Evolutionary conservation across 1,284 basidiomycete genomes (phyloP).

Genomic region (Heterobasidion annosum): DNA sequence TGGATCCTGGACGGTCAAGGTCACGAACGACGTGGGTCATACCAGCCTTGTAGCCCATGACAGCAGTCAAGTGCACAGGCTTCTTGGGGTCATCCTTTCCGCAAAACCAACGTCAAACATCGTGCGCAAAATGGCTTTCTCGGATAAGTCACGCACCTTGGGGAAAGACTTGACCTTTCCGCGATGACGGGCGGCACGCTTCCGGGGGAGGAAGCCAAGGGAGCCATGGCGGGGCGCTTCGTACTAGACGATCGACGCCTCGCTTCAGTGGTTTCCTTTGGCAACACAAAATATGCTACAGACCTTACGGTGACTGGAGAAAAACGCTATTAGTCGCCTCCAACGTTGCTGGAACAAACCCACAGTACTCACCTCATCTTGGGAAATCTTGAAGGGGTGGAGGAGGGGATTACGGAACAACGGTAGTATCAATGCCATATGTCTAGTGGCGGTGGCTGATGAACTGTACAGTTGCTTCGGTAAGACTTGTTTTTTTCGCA

Average conservation of each 20-base stretch:
- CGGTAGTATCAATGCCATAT: background rate
- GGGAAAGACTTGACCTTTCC: slow-evolving; percentile 99
- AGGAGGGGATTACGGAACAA: slow-evolving; percentile 8
- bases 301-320: slow-evolving; percentile 32
- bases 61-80: slow-evolving; percentile 96
- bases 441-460: slow-evolving; percentile 21
- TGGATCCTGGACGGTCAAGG: slow-evolving; percentile 97
- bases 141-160: slow-evolving; percentile 47
- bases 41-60: slow-evolving; percentile 99
- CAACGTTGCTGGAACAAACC: background rate
- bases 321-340: background rate
- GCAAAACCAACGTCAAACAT: slow-evolving; percentile 3
- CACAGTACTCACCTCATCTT: slow-evolving; percentile 29
- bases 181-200: slow-evolving; percentile 92
- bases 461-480: slow-evolving; percentile 23
- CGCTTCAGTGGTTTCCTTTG: slow-evolving; percentile 13
- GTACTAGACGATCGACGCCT: slow-evolving; percentile 46
- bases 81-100: slow-evolving; percentile 97
- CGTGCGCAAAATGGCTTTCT: background rate
- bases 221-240: slow-evolving; percentile 95
- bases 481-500: background rate
- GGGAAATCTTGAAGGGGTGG: slow-evolving; percentile 23
- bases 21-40: slow-evolving; percentile 99
- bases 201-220: slow-evolving; percentile 89
- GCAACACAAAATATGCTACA: slow-evolving; percentile 11